phyloP scores from a whole-genome alignment of 768 basidiomycete species.

The Boletus subcaerulescens region DNA sequence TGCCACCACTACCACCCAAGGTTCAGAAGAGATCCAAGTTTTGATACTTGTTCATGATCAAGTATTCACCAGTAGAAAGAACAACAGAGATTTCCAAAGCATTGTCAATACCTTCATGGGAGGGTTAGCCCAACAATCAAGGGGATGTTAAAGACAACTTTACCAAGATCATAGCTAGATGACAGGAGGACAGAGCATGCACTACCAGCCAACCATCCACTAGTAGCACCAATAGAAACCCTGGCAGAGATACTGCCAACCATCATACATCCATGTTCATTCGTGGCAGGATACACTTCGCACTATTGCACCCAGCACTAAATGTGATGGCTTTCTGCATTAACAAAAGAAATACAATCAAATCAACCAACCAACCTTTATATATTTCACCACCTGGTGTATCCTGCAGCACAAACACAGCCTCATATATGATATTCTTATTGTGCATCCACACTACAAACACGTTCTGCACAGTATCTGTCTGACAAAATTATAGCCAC shows the following conservation, averaged over 20 bases:
- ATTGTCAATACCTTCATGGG: slow-evolving; percentile 43
- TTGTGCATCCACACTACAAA: slow-evolving; percentile 45
- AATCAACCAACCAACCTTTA: slow-evolving; percentile 22
- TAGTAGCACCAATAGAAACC: slow-evolving; percentile 45
- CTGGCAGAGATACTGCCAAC: slow-evolving; percentile 41
- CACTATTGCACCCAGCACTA: slow-evolving; percentile 47
- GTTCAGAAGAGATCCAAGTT: slow-evolving; percentile 56
- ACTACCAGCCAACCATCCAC: slow-evolving; percentile 52
- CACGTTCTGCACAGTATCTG: slow-evolving; percentile 35
- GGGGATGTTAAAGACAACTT: background rate
- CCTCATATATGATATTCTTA: slow-evolving; percentile 35
- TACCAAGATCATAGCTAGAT: slow-evolving; percentile 44
- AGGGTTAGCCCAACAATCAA: background rate
- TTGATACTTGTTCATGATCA: slow-evolving; percentile 39
- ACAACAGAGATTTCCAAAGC: slow-evolving; percentile 47
- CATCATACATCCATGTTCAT: slow-evolving; percentile 37
- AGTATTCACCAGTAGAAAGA: slow-evolving; percentile 39
- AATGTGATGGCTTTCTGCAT: slow-evolving; percentile 24
- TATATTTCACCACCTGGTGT: slow-evolving; percentile 13
- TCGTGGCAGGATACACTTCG: slow-evolving; percentile 41
- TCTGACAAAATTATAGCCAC: slow-evolving; percentile 40
- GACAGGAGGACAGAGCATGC: slow-evolving; percentile 42
- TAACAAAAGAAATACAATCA: background rate
- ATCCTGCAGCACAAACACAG: slow-evolving; percentile 35
- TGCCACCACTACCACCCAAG: slow-evolving; percentile 50